phyloP scores from a whole-genome alignment of 768 basidiomycete species.

The Tephrocybe sp. region DNA sequence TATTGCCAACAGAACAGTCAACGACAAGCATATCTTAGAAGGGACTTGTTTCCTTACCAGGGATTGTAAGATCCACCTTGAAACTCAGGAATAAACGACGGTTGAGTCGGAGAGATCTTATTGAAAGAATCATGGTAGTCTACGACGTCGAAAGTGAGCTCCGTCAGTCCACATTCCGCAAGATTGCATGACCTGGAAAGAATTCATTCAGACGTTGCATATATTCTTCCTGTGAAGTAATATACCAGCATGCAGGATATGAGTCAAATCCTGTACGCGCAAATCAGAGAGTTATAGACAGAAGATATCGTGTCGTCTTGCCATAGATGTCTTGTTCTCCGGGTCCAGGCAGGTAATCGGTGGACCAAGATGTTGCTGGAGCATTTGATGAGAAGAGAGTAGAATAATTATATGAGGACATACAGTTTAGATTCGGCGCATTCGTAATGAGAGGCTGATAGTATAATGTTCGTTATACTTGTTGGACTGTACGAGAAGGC shows the following conservation, averaged over 20 bases:
- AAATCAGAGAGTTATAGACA: not conserved
- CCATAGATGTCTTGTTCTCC: conserved; percentile 8
- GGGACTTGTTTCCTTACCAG: not conserved
- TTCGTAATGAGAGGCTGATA: conserved; percentile 11
- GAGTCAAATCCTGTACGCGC: conserved; percentile 5
- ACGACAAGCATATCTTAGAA: not conserved
- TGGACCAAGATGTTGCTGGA: conserved; percentile 8
- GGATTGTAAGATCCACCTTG: conserved; percentile 12
- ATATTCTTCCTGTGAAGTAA: not conserved
- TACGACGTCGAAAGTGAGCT: conserved; percentile 6
- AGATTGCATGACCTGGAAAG: conserved; percentile 6
- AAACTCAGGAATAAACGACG: conserved; percentile 10
- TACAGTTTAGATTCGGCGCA: conserved; percentile 11
- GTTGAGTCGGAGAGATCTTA: conserved; percentile 7
- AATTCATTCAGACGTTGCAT: not conserved
- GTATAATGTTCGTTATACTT: not conserved
- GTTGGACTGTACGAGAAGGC: not conserved
- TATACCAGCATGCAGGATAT: conserved; percentile 9
- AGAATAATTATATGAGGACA: not conserved
- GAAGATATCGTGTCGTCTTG: not conserved
- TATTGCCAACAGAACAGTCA: not conserved
- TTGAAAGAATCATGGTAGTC: conserved; percentile 10
- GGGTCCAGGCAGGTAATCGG: conserved; percentile 8
- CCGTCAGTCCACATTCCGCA: conserved; percentile 4
- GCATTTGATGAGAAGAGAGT: no score